Evolutionary conservation across 2,329 filamentous ascomycete species (phyloP).

Genomic region (Elsinoe australis): DNA sequence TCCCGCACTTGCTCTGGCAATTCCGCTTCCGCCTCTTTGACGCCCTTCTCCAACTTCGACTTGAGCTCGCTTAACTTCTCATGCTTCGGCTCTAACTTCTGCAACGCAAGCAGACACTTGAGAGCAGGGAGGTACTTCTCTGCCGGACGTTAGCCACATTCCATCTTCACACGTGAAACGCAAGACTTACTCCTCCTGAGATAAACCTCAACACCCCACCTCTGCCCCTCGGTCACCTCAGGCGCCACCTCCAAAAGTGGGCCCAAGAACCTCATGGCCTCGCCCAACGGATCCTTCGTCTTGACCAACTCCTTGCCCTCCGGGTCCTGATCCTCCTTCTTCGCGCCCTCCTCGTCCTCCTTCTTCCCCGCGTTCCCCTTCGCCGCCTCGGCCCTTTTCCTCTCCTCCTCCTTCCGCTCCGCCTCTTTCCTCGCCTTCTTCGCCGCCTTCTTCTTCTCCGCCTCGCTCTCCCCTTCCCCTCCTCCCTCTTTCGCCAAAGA

Average conservation of each 20-base stretch:
- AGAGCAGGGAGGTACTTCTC: slow-evolving; percentile 84
- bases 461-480: slow-evolving; percentile 69
- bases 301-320: slow-evolving; percentile 70
- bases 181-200: slow-evolving; percentile 64
- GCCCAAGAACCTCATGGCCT: slow-evolving; percentile 77
- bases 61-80: slow-evolving; percentile 68
- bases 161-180: slow-evolving; percentile 17
- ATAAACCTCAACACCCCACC: slow-evolving; percentile 83
- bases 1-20: slow-evolving; percentile 59
- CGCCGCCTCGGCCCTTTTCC: slow-evolving; percentile 59
- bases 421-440: slow-evolving; percentile 71
- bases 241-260: slow-evolving; percentile 78
- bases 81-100: slow-evolving; percentile 59
- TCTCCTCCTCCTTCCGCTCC: slow-evolving; percentile 77
- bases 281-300: slow-evolving; percentile 73
- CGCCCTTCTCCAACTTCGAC: slow-evolving; percentile 21
- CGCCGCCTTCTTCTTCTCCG: slow-evolving; percentile 64
- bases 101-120: slow-evolving; percentile 70
- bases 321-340: slow-evolving; percentile 88
- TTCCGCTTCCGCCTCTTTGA: slow-evolving; percentile 46
- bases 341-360: slow-evolving; percentile 53
- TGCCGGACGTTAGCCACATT: slow-evolving; percentile 20
- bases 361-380: slow-evolving; percentile 46
- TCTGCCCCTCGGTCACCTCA: slow-evolving; percentile 71
- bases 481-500: slow-evolving; percentile 53